Percentiles rank a stretch among this genome's conserved stretches.
These are phyloP conservation scores for Kwoniella shivajii DNA, from an alignment of 1,284 basidiomycete genomes.

Conservation along the genomic window DNA sequence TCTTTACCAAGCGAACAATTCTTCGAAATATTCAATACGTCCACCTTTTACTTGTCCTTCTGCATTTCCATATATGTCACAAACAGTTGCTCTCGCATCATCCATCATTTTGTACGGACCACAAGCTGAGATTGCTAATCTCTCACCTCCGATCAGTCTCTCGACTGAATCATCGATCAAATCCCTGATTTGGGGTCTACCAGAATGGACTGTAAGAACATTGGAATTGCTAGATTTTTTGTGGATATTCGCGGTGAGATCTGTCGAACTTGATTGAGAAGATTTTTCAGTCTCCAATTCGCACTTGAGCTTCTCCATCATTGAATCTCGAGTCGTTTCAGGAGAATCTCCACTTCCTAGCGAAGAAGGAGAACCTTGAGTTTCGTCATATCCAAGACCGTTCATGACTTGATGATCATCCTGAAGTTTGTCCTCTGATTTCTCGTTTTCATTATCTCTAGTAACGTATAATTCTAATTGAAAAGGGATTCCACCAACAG, in stretches of 20 bases:
- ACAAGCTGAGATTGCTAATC: conserved; percentile 36
- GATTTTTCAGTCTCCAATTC: background rate
- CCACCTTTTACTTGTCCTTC: conserved; percentile 19
- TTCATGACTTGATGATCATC: too few species aligned
- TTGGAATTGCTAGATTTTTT: background rate
- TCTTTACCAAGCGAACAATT: conserved; percentile 34
- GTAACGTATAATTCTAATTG: conserved; percentile 19
- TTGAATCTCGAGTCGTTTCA: background rate
- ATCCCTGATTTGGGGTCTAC: conserved; percentile 26
- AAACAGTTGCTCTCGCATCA: conserved; percentile 28
- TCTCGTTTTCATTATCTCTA: background rate
- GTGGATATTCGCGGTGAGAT: background rate
- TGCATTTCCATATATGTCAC: conserved; percentile 20
- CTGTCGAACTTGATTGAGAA: background rate
- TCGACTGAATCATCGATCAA: conserved; percentile 14
- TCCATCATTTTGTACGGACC: conserved; percentile 41
- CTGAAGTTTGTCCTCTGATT: background rate
- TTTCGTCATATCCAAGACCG: too few species aligned
- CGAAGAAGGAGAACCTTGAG: too few species aligned
- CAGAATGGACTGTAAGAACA: conserved; percentile 4
- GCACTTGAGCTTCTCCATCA: conserved; percentile 1
- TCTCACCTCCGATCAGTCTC: conserved; percentile 14
- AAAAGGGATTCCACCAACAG: conserved; percentile 6
- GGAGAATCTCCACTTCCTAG: background rate
- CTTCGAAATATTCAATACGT: conserved; percentile 38